Percentiles rank a stretch among this genome's conserved stretches.
phyloP scores from a whole-genome alignment of 2,329 filamentous ascomycete species.

The Microsporum ferrugineum region DNA sequence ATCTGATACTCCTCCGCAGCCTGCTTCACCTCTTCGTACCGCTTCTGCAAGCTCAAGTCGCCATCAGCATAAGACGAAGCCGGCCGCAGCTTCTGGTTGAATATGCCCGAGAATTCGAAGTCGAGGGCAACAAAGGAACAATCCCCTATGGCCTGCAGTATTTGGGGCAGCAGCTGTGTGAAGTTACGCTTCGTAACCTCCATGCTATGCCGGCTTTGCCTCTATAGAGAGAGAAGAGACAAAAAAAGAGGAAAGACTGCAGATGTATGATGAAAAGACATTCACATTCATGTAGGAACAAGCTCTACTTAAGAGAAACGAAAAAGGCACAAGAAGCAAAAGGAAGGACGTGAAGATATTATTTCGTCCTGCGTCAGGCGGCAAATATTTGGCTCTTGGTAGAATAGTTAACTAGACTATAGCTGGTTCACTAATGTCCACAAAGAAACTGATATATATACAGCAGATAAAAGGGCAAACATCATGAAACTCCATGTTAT shows the following conservation, averaged over 20 bases:
- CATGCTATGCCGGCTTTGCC: constrained; percentile 32
- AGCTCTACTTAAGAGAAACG: background rate
- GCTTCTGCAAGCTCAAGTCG: constrained; percentile 45
- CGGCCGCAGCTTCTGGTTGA: constrained; percentile 27
- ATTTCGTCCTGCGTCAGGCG: background rate
- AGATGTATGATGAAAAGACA: background rate
- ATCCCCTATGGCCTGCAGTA: constrained; percentile 47
- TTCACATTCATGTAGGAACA: background rate
- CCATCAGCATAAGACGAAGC: constrained; percentile 25
- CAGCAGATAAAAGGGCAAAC: background rate
- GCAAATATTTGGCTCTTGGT: background rate
- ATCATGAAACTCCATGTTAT: background rate
- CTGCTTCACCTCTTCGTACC: constrained; percentile 49
- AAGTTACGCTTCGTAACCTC: constrained; percentile 45
- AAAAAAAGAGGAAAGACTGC: background rate
- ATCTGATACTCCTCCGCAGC: constrained; percentile 54
- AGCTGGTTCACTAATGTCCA: background rate
- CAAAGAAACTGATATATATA: background rate
- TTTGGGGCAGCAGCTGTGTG: constrained; percentile 40
- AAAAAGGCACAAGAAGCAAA: background rate
- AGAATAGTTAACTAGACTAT: background rate
- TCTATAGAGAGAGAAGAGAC: background rate
- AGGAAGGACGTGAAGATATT: background rate
- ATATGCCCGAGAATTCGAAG: constrained; percentile 56
- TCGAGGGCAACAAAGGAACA: constrained; percentile 54